A percentile compares a stretch with the other conserved stretches of the same genome.
Evolutionary conservation across 2,329 filamentous ascomycete genomes (phyloP).

Genomic region (Rhytidhysteron rufulum): DNA sequence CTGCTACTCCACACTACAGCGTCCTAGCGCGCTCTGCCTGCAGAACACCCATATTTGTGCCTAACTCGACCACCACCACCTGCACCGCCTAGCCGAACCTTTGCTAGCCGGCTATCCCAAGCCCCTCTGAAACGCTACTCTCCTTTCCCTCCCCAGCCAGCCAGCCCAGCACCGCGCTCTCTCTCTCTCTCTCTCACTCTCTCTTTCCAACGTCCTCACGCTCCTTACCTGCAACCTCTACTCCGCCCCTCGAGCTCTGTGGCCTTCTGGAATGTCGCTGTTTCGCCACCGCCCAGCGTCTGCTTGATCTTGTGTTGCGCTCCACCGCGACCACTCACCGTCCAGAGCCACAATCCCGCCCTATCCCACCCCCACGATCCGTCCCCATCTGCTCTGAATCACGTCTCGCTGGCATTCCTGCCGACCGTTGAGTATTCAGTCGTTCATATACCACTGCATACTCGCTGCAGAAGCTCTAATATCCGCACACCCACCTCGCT

Average conservation of each 20-base stretch:
- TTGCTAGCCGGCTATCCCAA: background rate
- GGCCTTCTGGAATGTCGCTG: constrained; percentile 27
- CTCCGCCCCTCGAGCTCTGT: background rate
- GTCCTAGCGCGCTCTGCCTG: too few relatives aligned
- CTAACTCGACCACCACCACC: background rate
- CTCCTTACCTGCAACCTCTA: background rate
- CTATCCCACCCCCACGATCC: constrained; percentile 2
- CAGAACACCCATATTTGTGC: background rate
- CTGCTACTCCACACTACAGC: too few relatives aligned
- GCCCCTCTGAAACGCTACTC: background rate
- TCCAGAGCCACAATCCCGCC: background rate
- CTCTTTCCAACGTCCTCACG: background rate
- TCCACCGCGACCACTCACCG: constrained; percentile 4
- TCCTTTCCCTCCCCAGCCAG: background rate
- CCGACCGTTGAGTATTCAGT: constrained; percentile 2
- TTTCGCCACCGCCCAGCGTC: constrained; percentile 13
- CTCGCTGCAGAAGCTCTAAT: background rate
- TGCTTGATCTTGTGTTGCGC: constrained; percentile 11
- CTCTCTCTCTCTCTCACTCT: background rate
- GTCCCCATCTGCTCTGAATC: constrained; percentile 2
- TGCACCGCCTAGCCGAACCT: background rate
- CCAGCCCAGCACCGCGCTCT: background rate
- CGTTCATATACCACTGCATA: constrained; percentile 5
- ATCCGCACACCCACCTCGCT: constrained; percentile 14
- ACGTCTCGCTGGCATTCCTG: constrained; percentile 5